A percentile compares a stretch with the other conserved stretches of the same genome.
Conservation (phyloP, 306 rosid species). For the Cajanus cajan region DNA sequence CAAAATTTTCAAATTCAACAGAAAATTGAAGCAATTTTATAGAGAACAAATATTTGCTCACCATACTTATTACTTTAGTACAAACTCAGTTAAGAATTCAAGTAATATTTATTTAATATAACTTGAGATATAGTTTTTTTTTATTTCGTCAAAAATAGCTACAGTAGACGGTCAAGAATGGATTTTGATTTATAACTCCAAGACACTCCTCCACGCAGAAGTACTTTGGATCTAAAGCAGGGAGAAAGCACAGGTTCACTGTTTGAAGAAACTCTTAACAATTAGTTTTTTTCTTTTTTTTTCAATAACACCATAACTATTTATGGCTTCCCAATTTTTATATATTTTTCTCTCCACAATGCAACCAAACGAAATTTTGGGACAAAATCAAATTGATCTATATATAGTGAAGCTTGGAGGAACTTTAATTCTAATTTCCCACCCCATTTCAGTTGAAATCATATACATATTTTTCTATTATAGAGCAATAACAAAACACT, state of each 20-base stretch:
- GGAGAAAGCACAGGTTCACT: conserved; percentile 12
- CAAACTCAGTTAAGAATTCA: conserved; percentile 19
- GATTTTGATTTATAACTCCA: neutral
- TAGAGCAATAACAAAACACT: no score
- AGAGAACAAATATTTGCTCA: neutral
- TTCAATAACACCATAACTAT: no score
- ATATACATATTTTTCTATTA: no score
- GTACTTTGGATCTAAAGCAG: conserved; percentile 11
- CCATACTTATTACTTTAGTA: conserved; percentile 1
- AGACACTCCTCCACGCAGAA: neutral
- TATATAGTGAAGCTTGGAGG: no score
- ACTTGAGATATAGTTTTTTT: neutral
- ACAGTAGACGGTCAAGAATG: neutral
- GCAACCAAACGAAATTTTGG: no score
- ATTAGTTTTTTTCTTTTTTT: no score
- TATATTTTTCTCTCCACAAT: no score
- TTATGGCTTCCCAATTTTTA: no score
- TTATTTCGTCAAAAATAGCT: neutral
- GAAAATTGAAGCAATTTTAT: conserved; percentile 18
- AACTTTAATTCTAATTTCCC: no score
- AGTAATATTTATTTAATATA: conserved; percentile 5
- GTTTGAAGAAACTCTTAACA: conserved; percentile 12
- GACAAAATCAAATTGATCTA: no score
- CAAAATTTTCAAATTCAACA: conserved; percentile 17
- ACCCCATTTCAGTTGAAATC: no score